Base-by-base conservation (phyloP, 2,329 filamentous ascomycete species). In the Diaporthe sp. region DNA sequence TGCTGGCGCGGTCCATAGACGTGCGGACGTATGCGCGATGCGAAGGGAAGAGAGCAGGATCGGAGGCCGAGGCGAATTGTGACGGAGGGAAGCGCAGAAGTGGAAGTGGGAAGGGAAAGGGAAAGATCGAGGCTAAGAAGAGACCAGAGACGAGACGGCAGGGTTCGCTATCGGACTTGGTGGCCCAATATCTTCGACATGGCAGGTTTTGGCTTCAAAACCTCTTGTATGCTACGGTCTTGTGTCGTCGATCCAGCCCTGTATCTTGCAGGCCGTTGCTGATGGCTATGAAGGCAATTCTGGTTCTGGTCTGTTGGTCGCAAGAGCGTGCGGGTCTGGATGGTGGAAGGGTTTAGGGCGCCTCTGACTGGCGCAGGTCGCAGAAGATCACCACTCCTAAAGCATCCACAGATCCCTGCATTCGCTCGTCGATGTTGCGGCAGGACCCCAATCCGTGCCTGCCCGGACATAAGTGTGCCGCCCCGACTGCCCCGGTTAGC, bases 121-220 rank as follows among this genome's bases (percentile, higher is more conserved):
- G 52, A 72, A 68, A 52, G 73, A 40, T 61, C n/a, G 45, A 69
- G 72, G 67, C 54, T 64, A 60, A 72, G 69, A 50, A 68, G 54
- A 58, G 61, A 64, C 45, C 69, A 60, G 71, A 72, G 57, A 61
- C 70, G 64, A 72, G 70, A 72, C 70, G 60, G 70, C 57, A 75
- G 64, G 69, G 69, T 50, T 75, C 75, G 75, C 75, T 76, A 76
- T 75, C 73, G 75, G 64, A 73, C 55, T 66, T 75, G 54, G 68
- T 71, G 73, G 50, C 70, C 73, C 33, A 70, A 42, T 71, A 58
- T 71, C 60, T 71, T 74, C 73, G 75, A 76, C 75, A 76, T 76
- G 35, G 75, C 75, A 76, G 64, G 57, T 72, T 50, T 57, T 72
- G 70, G 60, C 54, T 61, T 45, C 70, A 72, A 47, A 72, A 61